Percentiles rank a stretch among this genome's conserved stretches.
phyloP scores from a whole-genome alignment of 768 basidiomycete genomes.

The Phanerochaete carnosa region DNA sequence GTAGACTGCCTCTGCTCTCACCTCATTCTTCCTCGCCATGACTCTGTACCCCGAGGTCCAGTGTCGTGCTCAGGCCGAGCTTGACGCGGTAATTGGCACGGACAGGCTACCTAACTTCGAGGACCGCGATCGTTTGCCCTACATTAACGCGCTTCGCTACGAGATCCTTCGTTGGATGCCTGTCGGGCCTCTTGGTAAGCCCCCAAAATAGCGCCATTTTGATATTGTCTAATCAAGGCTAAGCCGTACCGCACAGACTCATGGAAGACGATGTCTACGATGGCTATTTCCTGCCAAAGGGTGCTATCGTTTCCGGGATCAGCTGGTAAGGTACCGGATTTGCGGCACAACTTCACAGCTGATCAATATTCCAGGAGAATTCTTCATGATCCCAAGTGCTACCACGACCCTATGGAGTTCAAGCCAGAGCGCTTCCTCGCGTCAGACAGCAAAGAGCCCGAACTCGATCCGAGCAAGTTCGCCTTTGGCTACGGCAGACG shows the following conservation, averaged over 20 bases:
- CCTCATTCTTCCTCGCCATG: slow-evolving; percentile 24
- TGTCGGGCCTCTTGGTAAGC: slow-evolving; percentile 10
- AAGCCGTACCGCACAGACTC: not conserved
- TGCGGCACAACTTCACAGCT: not conserved
- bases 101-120: slow-evolving; percentile 9
- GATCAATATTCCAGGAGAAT: slow-evolving; percentile 16
- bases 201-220: not conserved
- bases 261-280: slow-evolving; percentile 24
- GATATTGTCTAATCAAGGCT: not conserved
- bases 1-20: slow-evolving; percentile 20
- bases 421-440: slow-evolving; percentile 23
- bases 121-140: slow-evolving; percentile 17
- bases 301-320: slow-evolving; percentile 18
- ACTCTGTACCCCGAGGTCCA: slow-evolving; percentile 22
- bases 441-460: slow-evolving; percentile 6
- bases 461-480: slow-evolving; percentile 18
- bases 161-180: slow-evolving; percentile 21
- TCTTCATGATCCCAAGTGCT: slow-evolving; percentile 16
- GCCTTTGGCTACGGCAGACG: slow-evolving; percentile 33
- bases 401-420: slow-evolving; percentile 18
- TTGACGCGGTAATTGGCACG: slow-evolving; percentile 1
- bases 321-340: slow-evolving; percentile 10
- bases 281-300: slow-evolving; percentile 26
- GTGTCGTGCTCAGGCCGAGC: slow-evolving; percentile 4
- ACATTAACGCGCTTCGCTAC: slow-evolving; percentile 20